phyloP scores from a whole-genome alignment of 2,329 filamentous ascomycete species.

The Claviceps sp. region DNA sequence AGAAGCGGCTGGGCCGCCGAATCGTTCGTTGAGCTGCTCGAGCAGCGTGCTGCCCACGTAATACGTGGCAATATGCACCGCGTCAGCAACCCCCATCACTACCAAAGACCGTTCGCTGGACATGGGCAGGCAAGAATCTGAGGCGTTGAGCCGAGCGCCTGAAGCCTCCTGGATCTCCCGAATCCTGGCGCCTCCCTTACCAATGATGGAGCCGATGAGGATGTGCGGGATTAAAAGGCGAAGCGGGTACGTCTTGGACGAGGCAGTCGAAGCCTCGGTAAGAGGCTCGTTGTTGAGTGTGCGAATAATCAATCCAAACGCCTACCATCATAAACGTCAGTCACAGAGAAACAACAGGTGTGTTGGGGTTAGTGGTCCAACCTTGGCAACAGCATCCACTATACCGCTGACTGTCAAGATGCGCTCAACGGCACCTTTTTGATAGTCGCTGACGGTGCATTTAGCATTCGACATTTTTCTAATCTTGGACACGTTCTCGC shows the following conservation, averaged over 20 bases:
- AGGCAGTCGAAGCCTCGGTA: constrained; percentile 72
- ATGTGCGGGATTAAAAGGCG: constrained; percentile 93
- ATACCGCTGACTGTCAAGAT: constrained; percentile 94
- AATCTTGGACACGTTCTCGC: constrained; percentile 97
- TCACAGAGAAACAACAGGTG: neutral
- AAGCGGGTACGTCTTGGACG: constrained; percentile 94
- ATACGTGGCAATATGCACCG: constrained; percentile 97
- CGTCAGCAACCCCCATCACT: constrained; percentile 93
- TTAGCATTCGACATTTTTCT: constrained; percentile 90
- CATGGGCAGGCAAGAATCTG: constrained; percentile 82
- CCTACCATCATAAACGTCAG: constrained; percentile 37
- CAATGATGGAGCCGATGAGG: constrained; percentile 95
- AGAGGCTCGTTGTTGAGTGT: constrained; percentile 96
- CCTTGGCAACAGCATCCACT: constrained; percentile 94
- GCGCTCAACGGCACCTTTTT: constrained; percentile 90
- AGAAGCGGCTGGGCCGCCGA: constrained; percentile 91
- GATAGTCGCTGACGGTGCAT: constrained; percentile 97
- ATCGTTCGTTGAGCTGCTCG: constrained; percentile 92
- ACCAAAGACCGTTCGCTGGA: constrained; percentile 97
- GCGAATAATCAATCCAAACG: constrained; percentile 94
- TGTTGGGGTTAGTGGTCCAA: constrained; percentile 22
- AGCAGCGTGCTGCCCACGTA: constrained; percentile 97
- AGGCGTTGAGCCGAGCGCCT: constrained; percentile 89
- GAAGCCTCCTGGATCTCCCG: constrained; percentile 98
- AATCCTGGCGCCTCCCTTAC: constrained; percentile 89